A percentile compares a stretch with the other conserved stretches of the same genome.
phyloP scores from a whole-genome alignment of 371 early-diverging fungal species.

The Quaeritorhiza haematococci region DNA sequence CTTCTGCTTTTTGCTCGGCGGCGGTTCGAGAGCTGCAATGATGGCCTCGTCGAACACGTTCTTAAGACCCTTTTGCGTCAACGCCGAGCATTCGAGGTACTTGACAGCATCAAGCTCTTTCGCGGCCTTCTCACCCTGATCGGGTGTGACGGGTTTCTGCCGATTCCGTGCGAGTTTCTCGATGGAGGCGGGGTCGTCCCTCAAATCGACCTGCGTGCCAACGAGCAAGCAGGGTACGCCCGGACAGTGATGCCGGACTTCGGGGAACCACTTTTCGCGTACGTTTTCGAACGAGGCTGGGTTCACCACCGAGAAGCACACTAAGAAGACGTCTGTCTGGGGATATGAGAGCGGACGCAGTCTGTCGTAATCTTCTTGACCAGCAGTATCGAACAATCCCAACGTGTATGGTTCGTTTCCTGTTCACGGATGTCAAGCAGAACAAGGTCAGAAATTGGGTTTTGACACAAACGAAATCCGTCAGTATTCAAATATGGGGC shows the following conservation, averaged over 20 bases:
- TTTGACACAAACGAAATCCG: not conserved
- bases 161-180: constrained; percentile 79
- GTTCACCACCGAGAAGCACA: constrained; percentile 93
- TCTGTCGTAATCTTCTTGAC: constrained; percentile 96
- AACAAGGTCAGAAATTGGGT: not conserved
- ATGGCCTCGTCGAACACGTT: constrained; percentile 98
- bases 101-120: constrained; percentile 88
- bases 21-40: constrained; percentile 95
- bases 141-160: constrained; percentile 75
- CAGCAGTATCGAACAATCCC: constrained; percentile 96
- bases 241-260: constrained; percentile 95
- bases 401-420: constrained; percentile 50
- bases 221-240: constrained; percentile 95
- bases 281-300: constrained; percentile 80
- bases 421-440: no score
- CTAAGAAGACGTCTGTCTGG: constrained; percentile 75
- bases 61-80: constrained; percentile 92
- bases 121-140: constrained; percentile 82
- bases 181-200: constrained; percentile 77
- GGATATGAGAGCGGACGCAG: constrained; percentile 86
- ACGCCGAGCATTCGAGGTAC: constrained; percentile 96
- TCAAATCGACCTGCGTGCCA: constrained; percentile 93
- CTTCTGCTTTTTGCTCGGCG: constrained; percentile 65
- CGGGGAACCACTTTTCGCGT: constrained; percentile 45
- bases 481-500: no score